Evolutionary conservation across 108 stramenopile species (phyloP).

Genomic region (Skeletonema menzelii): DNA sequence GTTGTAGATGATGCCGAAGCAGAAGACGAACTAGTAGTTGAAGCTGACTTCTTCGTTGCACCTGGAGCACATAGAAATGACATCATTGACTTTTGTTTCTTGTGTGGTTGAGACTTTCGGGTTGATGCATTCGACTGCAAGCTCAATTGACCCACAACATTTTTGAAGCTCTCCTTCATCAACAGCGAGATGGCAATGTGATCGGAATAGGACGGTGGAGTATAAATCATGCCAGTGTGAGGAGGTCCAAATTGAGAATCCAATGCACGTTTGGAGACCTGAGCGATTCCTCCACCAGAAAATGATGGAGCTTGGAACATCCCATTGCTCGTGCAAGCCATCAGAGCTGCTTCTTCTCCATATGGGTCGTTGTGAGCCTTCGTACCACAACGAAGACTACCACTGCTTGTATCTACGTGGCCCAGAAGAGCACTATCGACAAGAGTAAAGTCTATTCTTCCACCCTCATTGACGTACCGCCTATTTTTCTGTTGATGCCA

Average conservation of each 20-base stretch:
- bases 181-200: conserved; percentile 85
- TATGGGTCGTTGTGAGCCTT: conserved; percentile 46
- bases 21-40: background rate
- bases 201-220: conserved; percentile 89
- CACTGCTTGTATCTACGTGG: conserved; percentile 38
- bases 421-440: conserved; percentile 64
- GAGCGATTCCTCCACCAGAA: conserved; percentile 83
- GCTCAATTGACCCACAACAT: conserved; percentile 8
- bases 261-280: conserved; percentile 62
- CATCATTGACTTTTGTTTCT: conserved; percentile 70
- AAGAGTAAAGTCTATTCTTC: conserved; percentile 88
- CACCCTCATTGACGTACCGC: conserved; percentile 84
- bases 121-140: conserved; percentile 54
- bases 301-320: conserved; percentile 73
- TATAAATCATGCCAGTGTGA: conserved; percentile 92
- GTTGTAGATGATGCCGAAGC: background rate
- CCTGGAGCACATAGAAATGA: conserved; percentile 65
- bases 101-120: conserved; percentile 88
- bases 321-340: conserved; percentile 81
- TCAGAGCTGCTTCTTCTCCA: conserved; percentile 73
- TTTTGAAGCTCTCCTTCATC: conserved; percentile 43
- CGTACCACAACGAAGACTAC: conserved; percentile 60
- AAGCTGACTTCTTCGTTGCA: background rate
- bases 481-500: conserved; percentile 89
- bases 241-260: conserved; percentile 75